phyloP scores from a whole-genome alignment of 176 grass and related monocot species.

The Aegilops bicornis region DNA sequence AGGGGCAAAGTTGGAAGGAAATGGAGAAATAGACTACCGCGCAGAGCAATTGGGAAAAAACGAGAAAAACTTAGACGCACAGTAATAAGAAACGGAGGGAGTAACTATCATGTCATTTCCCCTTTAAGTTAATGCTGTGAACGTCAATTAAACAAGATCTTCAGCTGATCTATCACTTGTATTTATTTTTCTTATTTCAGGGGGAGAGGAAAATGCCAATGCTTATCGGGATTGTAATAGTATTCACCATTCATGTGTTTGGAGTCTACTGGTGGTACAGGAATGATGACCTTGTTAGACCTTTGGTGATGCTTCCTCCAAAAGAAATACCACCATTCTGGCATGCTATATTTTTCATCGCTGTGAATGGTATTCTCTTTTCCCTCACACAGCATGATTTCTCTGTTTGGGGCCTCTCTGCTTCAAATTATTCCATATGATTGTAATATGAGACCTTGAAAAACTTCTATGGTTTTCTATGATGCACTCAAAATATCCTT shows the following conservation, averaged over 20 bases:
- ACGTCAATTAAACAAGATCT: background rate
- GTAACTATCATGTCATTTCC: background rate
- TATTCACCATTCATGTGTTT: constrained; percentile 81
- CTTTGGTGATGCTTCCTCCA: constrained; percentile 84
- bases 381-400: background rate
- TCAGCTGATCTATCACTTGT: constrained; percentile 1
- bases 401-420: background rate
- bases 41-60: no score
- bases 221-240: constrained; percentile 72
- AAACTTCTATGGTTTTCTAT: background rate
- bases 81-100: no score
- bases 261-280: constrained; percentile 95
- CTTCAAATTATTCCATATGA: background rate
- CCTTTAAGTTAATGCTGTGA: background rate
- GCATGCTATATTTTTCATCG: constrained; percentile 96
- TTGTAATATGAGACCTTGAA: background rate
- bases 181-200: constrained; percentile 36
- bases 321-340: constrained; percentile 99
- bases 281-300: constrained; percentile 80
- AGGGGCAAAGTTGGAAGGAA: no score
- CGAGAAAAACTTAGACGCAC: no score
- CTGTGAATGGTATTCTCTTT: constrained; percentile 81
- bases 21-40: no score
- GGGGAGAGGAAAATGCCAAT: constrained; percentile 87
- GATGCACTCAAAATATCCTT: background rate